These are phyloP conservation scores for Diaporthe longicolla DNA, from an alignment of 2,329 filamentous ascomycete genomes.

Conservation along the genomic window DNA sequence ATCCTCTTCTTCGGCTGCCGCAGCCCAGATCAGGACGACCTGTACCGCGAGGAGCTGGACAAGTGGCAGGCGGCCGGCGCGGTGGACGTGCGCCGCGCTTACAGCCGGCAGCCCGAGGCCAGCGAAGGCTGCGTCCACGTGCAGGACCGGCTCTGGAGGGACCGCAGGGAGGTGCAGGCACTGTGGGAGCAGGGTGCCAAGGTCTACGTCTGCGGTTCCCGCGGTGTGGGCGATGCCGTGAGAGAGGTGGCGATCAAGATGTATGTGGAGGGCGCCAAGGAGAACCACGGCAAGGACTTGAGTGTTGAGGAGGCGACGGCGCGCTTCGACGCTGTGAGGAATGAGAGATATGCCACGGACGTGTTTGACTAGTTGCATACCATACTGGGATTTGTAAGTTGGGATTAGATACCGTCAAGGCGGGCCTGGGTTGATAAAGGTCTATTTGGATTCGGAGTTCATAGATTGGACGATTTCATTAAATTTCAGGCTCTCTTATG, in stretches of 20 bases:
- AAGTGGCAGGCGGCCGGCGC: constrained; percentile 72
- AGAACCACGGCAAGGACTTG: constrained; percentile 47
- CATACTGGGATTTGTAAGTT: not conserved
- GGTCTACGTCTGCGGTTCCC: constrained; percentile 74
- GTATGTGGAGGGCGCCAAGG: constrained; percentile 51
- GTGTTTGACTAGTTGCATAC: constrained; percentile 65
- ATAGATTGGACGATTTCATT: not conserved
- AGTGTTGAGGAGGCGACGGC: constrained; percentile 49
- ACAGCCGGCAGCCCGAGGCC: constrained; percentile 65
- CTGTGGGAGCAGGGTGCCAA: constrained; percentile 59
- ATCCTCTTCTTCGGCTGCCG: constrained; percentile 78
- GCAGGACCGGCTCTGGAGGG: constrained; percentile 65
- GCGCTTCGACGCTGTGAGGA: constrained; percentile 66
- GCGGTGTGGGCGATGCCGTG: constrained; percentile 58
- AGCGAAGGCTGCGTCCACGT: constrained; percentile 52
- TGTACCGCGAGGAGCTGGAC: constrained; percentile 72
- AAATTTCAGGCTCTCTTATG: not conserved
- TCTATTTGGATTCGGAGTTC: not conserved
- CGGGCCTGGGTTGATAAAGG: not conserved
- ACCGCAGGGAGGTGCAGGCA: constrained; percentile 50
- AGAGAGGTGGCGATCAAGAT: constrained; percentile 53
- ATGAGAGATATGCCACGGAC: constrained; percentile 71
- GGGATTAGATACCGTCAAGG: not conserved
- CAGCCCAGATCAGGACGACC: constrained; percentile 65
- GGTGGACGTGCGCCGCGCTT: constrained; percentile 74